Evolutionary conservation across 1,284 basidiomycete genomes (phyloP), one percentile per base, ranked within the genome.

Genomic region (Athelia sp.): DNA sequence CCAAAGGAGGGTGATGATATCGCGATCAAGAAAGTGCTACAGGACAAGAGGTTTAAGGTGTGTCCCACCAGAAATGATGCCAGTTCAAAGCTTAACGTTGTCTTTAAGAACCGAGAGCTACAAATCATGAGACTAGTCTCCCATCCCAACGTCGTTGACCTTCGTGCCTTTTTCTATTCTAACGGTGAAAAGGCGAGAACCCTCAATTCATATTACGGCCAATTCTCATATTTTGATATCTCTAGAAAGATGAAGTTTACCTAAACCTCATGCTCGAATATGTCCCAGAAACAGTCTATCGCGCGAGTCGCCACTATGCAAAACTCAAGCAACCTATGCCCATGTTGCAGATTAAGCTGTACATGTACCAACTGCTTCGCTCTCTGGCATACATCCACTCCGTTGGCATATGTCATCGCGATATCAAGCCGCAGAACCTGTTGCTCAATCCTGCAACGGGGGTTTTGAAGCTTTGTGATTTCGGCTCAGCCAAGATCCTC

Each of bases 271-370:
- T 99, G 42, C 86, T 98, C 63, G 96, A 99, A 82, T 99, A 93
- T 70, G 95, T 99, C 43, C 96, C 96, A 43, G 97, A 99, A 76
- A 99, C 96, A 22, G 97, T 99, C 52, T 99, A 99, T 75, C 91
- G 96, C 63, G 95, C 96, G 36, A 96, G 93, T 62, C 86, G 97
- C 64, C 96, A 98, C 75, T 99, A 98, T 71, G 91, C 95, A 63
- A 99, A 99, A 75, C 87, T 99, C 72, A 99, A 99, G 79, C 97
- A 99, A 68, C 91, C 93, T 53, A 99, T 99, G 93, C 96, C 96
- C 23, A 98, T 95, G 85, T 84, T 98, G 49, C 94, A 98, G 75
- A 96, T 99, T 79, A 99, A 98, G 78, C 73, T 97, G 62, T 94
- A 94, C 74, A 93, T 93, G 90, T 96, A 96, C 73, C 93, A 99